Base-by-base conservation (phyloP, 2,329 filamentous ascomycete species). In the Trichocomaceae sp. region DNA sequence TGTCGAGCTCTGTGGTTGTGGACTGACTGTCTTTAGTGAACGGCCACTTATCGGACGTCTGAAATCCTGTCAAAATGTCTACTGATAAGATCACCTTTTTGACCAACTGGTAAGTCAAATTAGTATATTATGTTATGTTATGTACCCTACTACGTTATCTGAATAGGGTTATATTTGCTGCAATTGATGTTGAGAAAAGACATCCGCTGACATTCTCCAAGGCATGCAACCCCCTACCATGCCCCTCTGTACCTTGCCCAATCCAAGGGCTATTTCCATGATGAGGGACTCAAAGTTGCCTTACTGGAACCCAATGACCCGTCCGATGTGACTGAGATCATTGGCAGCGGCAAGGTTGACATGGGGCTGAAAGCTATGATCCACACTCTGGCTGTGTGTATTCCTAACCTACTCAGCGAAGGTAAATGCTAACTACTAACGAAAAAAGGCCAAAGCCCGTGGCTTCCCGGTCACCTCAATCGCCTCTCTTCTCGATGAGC, bases 291-390 rank as follows among this genome's bases (percentile, higher is more conserved):
- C 73, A 86, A 88, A 71, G 86, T 90, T 61, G 87, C 86, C 64
- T 74, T 90, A 19, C 78, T 90, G 15, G 87, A 90, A 72, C 87
- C 87, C 59, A 86, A 90, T 61, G 87, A 90, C 66, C 87, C 87
- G 1, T 88, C 85, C 64, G 87, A 90, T 77, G 87, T 90, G 59
- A 90, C 87, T 59, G 87, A 90, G 69, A 88, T 90, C 69, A 87
- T 90, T 61, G 87, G 87, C 57, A 84, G 80, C 54, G 84, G 83
- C 58, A 89, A 88, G 66, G 83, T 88, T 49, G 86, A 90, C 66
- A 81, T 90, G 65, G 87, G 86, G 45, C 89, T 88, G 79, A 90
- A 90, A 72, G 86, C 87, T 60, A 90, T 90, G 86, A 90, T 90
- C 62, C 87, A 90, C 66, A 90, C 86, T 8, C 79, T 90, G 57